Evolutionary conservation across 2,329 filamentous ascomycete species (phyloP).

Genomic region (Calonectria henricotiae): DNA sequence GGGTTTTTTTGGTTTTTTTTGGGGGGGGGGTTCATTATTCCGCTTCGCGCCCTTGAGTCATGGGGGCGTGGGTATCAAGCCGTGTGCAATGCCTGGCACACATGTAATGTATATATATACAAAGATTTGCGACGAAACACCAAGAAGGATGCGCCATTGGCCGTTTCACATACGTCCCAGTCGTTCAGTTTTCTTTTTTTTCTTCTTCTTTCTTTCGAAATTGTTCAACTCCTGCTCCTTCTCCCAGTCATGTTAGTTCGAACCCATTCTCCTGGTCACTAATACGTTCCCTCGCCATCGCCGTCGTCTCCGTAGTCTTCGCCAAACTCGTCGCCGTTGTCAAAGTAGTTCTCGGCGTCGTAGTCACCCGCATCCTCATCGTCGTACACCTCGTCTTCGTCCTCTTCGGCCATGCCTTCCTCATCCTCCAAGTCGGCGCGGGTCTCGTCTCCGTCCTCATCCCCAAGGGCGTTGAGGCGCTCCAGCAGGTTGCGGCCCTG

Average conservation of each 20-base stretch:
- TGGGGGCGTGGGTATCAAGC: slow-evolving; percentile 53
- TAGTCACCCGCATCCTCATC: slow-evolving; percentile 76
- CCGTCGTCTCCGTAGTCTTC: slow-evolving; percentile 69
- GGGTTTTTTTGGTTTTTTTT: neutral
- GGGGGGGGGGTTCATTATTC: slow-evolving; percentile 43
- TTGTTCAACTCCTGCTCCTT: slow-evolving; percentile 19
- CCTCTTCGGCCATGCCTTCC: slow-evolving; percentile 64
- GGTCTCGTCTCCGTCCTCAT: slow-evolving; percentile 68
- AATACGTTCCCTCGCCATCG: slow-evolving; percentile 65
- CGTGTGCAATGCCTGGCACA: slow-evolving; percentile 34
- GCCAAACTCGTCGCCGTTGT: slow-evolving; percentile 71
- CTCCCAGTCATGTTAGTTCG: slow-evolving; percentile 4
- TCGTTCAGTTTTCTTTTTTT: neutral
- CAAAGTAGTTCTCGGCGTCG: slow-evolving; percentile 75
- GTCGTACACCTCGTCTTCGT: slow-evolving; percentile 69
- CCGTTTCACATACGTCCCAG: slow-evolving; percentile 14
- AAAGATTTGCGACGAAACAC: slow-evolving; percentile 34
- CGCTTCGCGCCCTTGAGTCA: slow-evolving; percentile 42
- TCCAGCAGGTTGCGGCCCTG: slow-evolving; percentile 62
- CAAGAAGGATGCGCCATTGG: slow-evolving; percentile 14
- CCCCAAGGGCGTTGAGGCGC: slow-evolving; percentile 64
- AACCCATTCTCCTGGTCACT: slow-evolving; percentile 24
- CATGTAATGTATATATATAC: slow-evolving; percentile 42
- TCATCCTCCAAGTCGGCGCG: slow-evolving; percentile 67
- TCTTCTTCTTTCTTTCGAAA: slow-evolving; percentile 2